These are phyloP conservation scores for Scheffersomyces stipitis DNA, from an alignment of 805 yeast genomes.

Conservation along the genomic window DNA sequence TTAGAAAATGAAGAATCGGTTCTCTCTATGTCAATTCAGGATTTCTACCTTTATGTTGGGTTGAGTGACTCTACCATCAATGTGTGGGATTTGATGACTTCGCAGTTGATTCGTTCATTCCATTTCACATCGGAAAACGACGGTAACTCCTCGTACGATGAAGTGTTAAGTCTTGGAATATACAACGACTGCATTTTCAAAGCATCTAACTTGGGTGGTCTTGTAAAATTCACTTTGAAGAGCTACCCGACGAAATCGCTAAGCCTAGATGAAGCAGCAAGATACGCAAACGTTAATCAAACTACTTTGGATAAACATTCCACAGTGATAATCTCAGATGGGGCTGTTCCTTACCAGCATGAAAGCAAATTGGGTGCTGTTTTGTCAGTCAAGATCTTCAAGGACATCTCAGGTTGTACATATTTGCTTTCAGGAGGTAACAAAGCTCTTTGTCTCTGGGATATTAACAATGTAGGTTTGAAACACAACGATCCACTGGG, in stretches of 20 bases:
- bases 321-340: constrained; percentile 9
- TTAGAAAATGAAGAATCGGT: constrained; percentile 70
- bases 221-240: constrained; percentile 27
- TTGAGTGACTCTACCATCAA: constrained; percentile 70
- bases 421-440: constrained; percentile 71
- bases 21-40: constrained; percentile 62
- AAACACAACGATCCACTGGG: constrained; percentile 1
- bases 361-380: constrained; percentile 41
- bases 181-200: constrained; percentile 59
- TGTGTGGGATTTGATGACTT: constrained; percentile 84
- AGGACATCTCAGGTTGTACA: constrained; percentile 33
- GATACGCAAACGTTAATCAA: constrained; percentile 3
- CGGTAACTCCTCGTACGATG: constrained; percentile 25
- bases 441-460: constrained; percentile 73
- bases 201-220: constrained; percentile 52
- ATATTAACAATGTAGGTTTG: constrained; percentile 36
- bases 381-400: constrained; percentile 54
- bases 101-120: constrained; percentile 58
- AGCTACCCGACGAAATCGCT: constrained; percentile 8
- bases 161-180: constrained; percentile 59
- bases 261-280: constrained; percentile 1
- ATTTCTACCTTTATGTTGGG: constrained; percentile 81
- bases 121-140: constrained; percentile 16
- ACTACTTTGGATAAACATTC: constrained; percentile 6
- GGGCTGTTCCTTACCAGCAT: constrained; percentile 7